Evolutionary conservation across 1,284 basidiomycete genomes (phyloP).

Genomic region (Exobasidium cylindrosporum): DNA sequence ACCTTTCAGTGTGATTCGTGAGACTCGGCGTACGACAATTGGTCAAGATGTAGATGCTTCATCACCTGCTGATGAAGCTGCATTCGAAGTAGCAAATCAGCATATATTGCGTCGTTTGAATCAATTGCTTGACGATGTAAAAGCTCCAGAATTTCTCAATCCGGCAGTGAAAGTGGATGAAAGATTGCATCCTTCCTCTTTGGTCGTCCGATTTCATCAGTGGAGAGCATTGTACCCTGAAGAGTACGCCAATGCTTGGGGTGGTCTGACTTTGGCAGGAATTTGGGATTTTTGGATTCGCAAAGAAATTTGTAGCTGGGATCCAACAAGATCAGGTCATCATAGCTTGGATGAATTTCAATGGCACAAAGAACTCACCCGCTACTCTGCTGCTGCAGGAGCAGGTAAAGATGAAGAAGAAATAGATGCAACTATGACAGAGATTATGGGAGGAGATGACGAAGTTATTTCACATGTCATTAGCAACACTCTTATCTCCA

Average conservation of each 20-base stretch:
- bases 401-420: neutral
- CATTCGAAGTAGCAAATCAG: constrained; percentile 22
- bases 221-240: constrained; percentile 36
- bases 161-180: constrained; percentile 19
- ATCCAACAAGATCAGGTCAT: constrained; percentile 15
- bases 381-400: neutral
- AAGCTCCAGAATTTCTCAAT: constrained; percentile 42
- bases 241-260: constrained; percentile 48
- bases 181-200: constrained; percentile 26
- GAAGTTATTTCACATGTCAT: constrained; percentile 34
- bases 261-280: constrained; percentile 41
- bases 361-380: constrained; percentile 18
- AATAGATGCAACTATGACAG: neutral
- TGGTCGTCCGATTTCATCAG: constrained; percentile 37
- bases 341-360: constrained; percentile 13
- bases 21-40: neutral
- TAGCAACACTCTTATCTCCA: constrained; percentile 29
- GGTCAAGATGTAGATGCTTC: constrained; percentile 6
- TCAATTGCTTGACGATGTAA: constrained; percentile 30
- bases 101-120: constrained; percentile 14
- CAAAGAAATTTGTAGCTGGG: constrained; percentile 33
- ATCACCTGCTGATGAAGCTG: constrained; percentile 21
- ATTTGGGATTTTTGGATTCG: constrained; percentile 50
- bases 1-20: neutral
- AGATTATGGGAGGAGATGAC: constrained; percentile 35